These are phyloP conservation scores for Mycena pura DNA, from an alignment of 768 basidiomycete genomes.

Conservation along the genomic window DNA sequence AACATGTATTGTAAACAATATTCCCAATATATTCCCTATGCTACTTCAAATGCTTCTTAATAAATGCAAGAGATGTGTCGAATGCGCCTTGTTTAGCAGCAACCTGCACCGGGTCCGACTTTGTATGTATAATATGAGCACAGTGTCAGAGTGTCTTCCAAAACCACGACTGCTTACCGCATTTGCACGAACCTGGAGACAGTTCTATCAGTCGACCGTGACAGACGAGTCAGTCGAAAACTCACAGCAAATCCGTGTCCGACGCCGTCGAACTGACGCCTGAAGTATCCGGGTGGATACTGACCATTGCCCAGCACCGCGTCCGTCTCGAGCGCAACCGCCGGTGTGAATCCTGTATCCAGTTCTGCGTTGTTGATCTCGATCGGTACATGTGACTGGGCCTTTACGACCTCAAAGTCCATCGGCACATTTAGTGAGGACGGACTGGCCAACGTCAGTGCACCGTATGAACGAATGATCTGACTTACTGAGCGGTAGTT, in stretches of 20 bases:
- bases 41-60: constrained; percentile 21
- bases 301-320: constrained; percentile 16
- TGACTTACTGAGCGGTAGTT: too few species aligned
- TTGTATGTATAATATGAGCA: background rate
- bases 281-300: constrained; percentile 22
- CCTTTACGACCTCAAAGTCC: constrained; percentile 23
- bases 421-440: constrained; percentile 20
- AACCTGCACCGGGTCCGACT: constrained; percentile 26
- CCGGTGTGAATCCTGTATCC: constrained; percentile 26
- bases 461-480: too few species aligned
- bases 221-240: background rate
- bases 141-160: background rate
- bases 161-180: constrained; percentile 1
- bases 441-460: constrained; percentile 27
- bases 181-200: constrained; percentile 23
- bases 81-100: constrained; percentile 28
- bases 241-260: constrained; percentile 28
- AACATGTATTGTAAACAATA: too few species aligned
- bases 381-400: constrained; percentile 22
- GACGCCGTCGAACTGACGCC: constrained; percentile 24
- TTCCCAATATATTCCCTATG: background rate
- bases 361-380: constrained; percentile 28
- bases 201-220: background rate
- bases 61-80: constrained; percentile 22
- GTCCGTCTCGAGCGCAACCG: constrained; percentile 23